Evolutionary conservation across 345 rosid genomes (phyloP).

Genomic region (Hibiscus syriacus): DNA sequence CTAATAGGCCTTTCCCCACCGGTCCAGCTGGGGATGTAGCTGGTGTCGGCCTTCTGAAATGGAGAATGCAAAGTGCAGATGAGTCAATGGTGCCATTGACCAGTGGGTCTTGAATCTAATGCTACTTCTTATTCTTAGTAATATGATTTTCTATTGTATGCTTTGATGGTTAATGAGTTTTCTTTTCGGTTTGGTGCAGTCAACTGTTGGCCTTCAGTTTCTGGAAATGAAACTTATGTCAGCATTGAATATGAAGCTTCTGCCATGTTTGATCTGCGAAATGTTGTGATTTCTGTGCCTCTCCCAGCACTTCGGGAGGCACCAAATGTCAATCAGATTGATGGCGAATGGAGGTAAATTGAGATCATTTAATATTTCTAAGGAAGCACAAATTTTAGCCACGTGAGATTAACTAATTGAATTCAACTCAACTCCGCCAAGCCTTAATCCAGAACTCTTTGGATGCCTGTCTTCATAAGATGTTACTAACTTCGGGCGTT

Average conservation of each 20-base stretch:
- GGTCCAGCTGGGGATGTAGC: constrained; percentile 73
- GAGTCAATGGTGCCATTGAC: constrained; percentile 97
- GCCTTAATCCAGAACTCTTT: background rate
- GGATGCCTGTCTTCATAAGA: background rate
- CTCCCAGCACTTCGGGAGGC: constrained; percentile 95
- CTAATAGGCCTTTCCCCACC: constrained; percentile 88
- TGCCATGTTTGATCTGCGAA: constrained; percentile 86
- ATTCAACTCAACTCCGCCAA: background rate
- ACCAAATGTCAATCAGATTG: constrained; percentile 73
- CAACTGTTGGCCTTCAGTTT: constrained; percentile 99
- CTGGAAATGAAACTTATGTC: constrained; percentile 92
- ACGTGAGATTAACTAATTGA: background rate
- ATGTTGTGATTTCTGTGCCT: constrained; percentile 80
- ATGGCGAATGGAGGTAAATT: constrained; percentile 93
- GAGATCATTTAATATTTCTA: background rate
- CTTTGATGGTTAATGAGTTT: constrained; percentile 5
- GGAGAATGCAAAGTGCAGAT: constrained; percentile 97
- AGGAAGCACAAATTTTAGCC: background rate
- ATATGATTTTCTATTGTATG: constrained; percentile 9
- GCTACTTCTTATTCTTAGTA: background rate
- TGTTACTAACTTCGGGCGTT: background rate
- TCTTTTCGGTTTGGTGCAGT: constrained; percentile 41
- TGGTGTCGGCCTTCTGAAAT: constrained; percentile 94
- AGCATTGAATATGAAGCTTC: no score
- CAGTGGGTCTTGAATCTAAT: constrained; percentile 44